These are phyloP conservation scores for Castanopsis chinensis DNA, from an alignment of 306 rosid genomes.

Conservation along the genomic window DNA sequence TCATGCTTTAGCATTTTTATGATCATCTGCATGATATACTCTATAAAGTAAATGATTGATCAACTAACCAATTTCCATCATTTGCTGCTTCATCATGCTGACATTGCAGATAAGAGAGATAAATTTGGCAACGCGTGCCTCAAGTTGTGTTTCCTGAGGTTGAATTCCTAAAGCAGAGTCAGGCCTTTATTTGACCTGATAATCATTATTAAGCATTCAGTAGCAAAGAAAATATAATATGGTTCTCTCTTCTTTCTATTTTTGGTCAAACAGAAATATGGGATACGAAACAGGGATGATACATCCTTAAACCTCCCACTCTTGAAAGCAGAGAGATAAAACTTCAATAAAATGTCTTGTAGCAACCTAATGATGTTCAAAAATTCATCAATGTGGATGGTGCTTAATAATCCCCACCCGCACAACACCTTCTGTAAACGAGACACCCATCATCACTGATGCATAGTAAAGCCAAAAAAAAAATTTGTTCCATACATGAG, in stretches of 20 bases:
- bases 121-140: constrained; percentile 67
- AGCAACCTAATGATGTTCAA: background rate
- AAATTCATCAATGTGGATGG: background rate
- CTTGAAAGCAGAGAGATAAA: background rate
- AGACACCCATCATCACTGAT: background rate
- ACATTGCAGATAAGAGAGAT: constrained; percentile 87
- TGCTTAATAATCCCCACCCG: background rate
- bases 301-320: background rate
- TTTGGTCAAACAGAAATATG: background rate
- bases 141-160: constrained; percentile 71
- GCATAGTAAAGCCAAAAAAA: background rate
- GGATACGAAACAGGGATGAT: background rate
- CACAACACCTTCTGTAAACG: background rate
- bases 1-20: constrained; percentile 24
- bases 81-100: constrained; percentile 96
- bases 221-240: constrained; percentile 5
- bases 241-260: background rate
- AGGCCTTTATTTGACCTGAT: constrained; percentile 50
- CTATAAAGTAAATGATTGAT: constrained; percentile 5
- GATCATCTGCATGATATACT: constrained; percentile 11
- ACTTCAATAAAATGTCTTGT: background rate
- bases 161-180: constrained; percentile 42
- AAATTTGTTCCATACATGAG: background rate
- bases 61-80: constrained; percentile 97
- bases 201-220: constrained; percentile 29